Percentiles rank a stretch among this genome's conserved stretches.
phyloP scores from a whole-genome alignment of 371 early-diverging fungal genomes.

The Mucor saturninus region DNA sequence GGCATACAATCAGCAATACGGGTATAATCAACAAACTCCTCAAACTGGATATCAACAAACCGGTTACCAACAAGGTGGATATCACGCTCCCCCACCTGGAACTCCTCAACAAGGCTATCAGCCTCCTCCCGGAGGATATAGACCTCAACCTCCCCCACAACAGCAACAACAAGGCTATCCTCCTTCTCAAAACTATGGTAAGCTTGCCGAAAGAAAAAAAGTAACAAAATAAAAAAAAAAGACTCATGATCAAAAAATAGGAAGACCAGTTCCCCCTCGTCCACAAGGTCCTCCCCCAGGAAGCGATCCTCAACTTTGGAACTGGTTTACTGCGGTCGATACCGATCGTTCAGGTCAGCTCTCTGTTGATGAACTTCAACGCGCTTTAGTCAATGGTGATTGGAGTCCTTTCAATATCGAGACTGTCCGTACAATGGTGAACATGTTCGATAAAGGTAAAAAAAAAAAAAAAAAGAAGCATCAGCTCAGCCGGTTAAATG shows the following conservation, averaged over 20 bases:
- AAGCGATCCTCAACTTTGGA: slow-evolving; percentile 58
- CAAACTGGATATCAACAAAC: slow-evolving; percentile 17
- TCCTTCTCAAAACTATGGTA: slow-evolving; percentile 17
- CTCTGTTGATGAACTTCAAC: slow-evolving; percentile 59
- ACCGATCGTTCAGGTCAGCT: slow-evolving; percentile 54
- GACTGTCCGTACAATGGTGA: slow-evolving; percentile 65
- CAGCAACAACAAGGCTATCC: slow-evolving; percentile 14
- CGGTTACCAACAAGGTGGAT: slow-evolving; percentile 13
- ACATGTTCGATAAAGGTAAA: slow-evolving; percentile 76
- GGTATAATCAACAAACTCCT: slow-evolving; percentile 12
- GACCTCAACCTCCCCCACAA: slow-evolving; percentile 12
- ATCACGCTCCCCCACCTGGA: slow-evolving; percentile 10
- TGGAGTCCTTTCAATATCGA: slow-evolving; percentile 69
- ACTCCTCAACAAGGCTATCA: slow-evolving; percentile 20
- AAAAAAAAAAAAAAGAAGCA: slow-evolving; percentile 39
- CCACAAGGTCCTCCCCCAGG: slow-evolving; percentile 36
- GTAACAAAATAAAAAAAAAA: neutral
- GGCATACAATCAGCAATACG: slow-evolving; percentile 18
- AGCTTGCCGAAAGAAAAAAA: neutral
- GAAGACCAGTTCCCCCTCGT: slow-evolving; percentile 17
- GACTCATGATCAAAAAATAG: neutral
- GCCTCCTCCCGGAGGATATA: slow-evolving; percentile 12
- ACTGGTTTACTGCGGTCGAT: slow-evolving; percentile 79
- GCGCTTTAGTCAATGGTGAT: slow-evolving; percentile 70
- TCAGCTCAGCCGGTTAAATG: slow-evolving; percentile 6